Conservation (phyloP, 106 monocot genomes). For the Xerophyta viscosa region DNA sequence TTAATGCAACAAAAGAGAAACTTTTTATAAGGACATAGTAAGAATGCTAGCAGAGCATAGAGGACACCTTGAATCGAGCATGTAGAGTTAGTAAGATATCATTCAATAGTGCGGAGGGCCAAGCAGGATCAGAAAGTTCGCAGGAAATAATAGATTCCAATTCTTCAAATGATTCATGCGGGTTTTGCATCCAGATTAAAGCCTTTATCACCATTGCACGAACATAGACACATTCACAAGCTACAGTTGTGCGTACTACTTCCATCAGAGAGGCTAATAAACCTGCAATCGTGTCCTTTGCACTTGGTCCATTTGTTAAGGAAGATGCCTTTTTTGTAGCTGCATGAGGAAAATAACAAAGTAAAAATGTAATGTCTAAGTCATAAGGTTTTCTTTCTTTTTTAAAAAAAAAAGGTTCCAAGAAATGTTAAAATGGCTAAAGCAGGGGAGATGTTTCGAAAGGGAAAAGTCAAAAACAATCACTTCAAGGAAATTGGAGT, state of each 20-base stretch:
- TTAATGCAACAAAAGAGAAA: slow-evolving; percentile 2
- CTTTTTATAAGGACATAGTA: neutral
- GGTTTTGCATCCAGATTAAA: slow-evolving; percentile 98
- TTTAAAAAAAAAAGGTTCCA: no score
- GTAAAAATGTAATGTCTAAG: no score
- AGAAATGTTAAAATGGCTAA: no score
- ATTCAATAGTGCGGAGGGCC: slow-evolving; percentile 85
- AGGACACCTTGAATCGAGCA: slow-evolving; percentile 89
- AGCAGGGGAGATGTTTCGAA: no score
- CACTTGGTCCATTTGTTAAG: slow-evolving; percentile 49
- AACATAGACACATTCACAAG: slow-evolving; percentile 99
- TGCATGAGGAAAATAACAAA: slow-evolving; percentile 22
- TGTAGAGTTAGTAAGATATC: slow-evolving; percentile 91
- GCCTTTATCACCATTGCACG: slow-evolving; percentile 96
- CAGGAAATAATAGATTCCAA: slow-evolving; percentile 83
- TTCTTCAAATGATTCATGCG: slow-evolving; percentile 92
- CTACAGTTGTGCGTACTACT: slow-evolving; percentile 97
- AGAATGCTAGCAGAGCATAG: neutral
- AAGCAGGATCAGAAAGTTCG: slow-evolving; percentile 89
- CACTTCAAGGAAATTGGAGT: no score
- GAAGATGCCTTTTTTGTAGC: slow-evolving; percentile 41
- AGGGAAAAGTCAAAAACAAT: no score
- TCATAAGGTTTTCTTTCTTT: no score
- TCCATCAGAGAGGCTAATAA: slow-evolving; percentile 97
- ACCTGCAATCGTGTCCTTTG: slow-evolving; percentile 75